These are phyloP conservation scores for Buxus sempervirens DNA, from an alignment of 164 flowering plant species.

Conservation along the genomic window DNA sequence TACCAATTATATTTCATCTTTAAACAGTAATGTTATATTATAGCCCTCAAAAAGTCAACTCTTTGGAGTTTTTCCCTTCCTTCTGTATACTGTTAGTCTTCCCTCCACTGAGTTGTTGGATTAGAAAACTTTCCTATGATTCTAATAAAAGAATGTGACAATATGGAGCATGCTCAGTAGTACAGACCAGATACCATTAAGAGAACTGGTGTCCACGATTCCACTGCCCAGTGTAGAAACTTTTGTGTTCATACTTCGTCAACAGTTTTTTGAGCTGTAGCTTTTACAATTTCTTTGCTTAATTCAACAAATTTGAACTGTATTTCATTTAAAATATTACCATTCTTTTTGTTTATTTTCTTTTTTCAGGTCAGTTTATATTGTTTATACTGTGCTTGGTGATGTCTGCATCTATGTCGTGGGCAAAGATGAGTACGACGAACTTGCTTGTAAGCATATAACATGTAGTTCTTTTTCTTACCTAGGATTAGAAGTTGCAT, in stretches of 20 bases:
- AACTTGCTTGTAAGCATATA: conserved; percentile 88
- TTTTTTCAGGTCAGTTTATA: conserved; percentile 78
- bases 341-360: background rate
- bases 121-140: background rate
- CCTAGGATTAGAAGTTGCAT: background rate
- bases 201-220: no score
- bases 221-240: no score
- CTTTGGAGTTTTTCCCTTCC: background rate
- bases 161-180: no score
- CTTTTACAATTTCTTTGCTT: background rate
- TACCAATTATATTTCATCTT: no score
- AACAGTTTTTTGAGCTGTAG: background rate
- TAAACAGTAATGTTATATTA: no score
- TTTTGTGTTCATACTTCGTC: background rate
- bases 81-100: background rate
- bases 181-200: no score
- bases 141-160: background rate
- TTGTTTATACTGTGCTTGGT: conserved; percentile 93
- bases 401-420: conserved; percentile 87
- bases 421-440: conserved; percentile 98
- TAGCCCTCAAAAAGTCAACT: background rate
- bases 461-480: background rate
- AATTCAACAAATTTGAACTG: background rate
- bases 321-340: background rate
- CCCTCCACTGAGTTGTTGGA: background rate